Evolutionary conservation across 257 asterid species (phyloP).

Genomic region (Lavandula angustifolia): DNA sequence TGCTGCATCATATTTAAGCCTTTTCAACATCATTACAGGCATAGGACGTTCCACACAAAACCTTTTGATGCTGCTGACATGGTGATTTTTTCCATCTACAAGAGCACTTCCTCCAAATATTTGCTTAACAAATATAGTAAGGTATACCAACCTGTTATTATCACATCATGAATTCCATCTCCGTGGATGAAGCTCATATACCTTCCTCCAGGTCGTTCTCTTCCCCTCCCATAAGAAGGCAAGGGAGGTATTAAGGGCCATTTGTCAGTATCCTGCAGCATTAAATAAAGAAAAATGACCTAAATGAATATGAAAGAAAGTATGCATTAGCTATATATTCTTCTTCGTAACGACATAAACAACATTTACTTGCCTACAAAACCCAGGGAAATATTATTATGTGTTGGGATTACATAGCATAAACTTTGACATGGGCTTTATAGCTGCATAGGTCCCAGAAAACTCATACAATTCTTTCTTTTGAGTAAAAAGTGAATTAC

Average conservation of each 20-base stretch:
- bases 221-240: constrained; percentile 79
- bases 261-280: constrained; percentile 56
- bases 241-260: constrained; percentile 65
- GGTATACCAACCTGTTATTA: constrained; percentile 55
- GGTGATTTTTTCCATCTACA: neutral
- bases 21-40: constrained; percentile 3
- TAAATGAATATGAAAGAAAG: neutral
- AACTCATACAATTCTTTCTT: too few relatives aligned
- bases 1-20: constrained; percentile 1
- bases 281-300: neutral
- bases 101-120: neutral
- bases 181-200: constrained; percentile 68
- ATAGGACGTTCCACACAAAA: neutral
- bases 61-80: neutral
- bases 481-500: too few relatives aligned
- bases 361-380: neutral
- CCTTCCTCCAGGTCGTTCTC: constrained; percentile 67
- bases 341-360: neutral
- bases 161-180: constrained; percentile 54
- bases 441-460: too few relatives aligned
- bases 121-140: neutral
- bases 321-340: too few relatives aligned
- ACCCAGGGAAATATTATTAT: neutral
- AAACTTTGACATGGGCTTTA: too few relatives aligned
- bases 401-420: too few relatives aligned